Conservation (phyloP, 345 rosid species). For the Eutrema yunnanense region DNA sequence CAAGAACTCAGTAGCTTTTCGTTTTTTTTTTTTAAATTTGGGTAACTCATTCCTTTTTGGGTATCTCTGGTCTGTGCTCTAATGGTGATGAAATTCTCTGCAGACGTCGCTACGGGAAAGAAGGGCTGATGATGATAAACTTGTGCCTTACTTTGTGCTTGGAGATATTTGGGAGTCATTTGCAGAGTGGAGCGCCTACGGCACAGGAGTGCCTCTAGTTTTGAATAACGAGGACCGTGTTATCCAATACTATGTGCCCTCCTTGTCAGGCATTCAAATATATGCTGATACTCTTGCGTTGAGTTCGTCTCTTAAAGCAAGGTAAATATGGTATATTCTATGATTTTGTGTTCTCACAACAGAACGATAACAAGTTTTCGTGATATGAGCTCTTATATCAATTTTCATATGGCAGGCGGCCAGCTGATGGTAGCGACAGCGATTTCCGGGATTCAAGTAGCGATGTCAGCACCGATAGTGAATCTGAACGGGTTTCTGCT, state of each 20-base stretch:
- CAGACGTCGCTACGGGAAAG: slow-evolving; percentile 40
- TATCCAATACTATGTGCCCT: slow-evolving; percentile 68
- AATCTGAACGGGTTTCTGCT: slow-evolving; percentile 59
- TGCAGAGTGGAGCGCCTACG: slow-evolving; percentile 78
- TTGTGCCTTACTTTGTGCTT: slow-evolving; percentile 47
- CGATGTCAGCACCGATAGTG: slow-evolving; percentile 76
- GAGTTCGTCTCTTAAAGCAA: slow-evolving; percentile 35
- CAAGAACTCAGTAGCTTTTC: background rate
- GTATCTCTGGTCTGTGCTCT: background rate
- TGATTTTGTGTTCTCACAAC: background rate
- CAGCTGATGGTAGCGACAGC: slow-evolving; percentile 68
- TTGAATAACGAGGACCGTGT: slow-evolving; percentile 45
- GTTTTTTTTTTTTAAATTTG: background rate
- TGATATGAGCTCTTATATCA: background rate
- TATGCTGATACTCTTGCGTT: slow-evolving; percentile 40
- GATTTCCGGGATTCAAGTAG: slow-evolving; percentile 69
- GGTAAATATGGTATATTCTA: slow-evolving; percentile 28
- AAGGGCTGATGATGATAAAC: slow-evolving; percentile 26
- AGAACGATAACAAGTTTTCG: background rate
- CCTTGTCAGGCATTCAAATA: slow-evolving; percentile 63
- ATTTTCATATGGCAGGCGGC: slow-evolving; percentile 27
- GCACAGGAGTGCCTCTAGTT: slow-evolving; percentile 62
- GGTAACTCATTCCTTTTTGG: background rate
- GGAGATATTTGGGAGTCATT: slow-evolving; percentile 87
- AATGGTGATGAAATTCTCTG: background rate